Evolutionary conservation across 495 filamentous ascomycete genomes (phyloP), one percentile per base, ranked within the genome.

Genomic region (Aspergillus funiculosus): DNA sequence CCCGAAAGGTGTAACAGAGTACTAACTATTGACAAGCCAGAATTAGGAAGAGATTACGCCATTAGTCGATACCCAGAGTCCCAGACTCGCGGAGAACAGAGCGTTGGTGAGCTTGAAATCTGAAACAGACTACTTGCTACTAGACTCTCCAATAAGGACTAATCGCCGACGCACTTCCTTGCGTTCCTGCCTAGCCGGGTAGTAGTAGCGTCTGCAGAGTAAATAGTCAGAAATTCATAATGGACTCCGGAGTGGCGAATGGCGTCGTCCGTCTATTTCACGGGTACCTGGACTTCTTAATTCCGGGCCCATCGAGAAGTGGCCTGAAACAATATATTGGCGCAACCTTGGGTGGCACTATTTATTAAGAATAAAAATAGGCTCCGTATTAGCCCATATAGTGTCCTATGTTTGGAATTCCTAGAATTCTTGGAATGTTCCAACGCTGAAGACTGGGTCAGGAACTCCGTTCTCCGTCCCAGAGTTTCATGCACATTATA

Each of bases 121-220:
- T 68, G 65, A 68, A 68, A 68, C 65, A 59, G 35, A 29, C 53
- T 50, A 51, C 49, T 31, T 38, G 44, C 34, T 39, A 13, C 19
- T 4, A 18, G 14, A 34, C 20, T 35, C 26, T 24, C 58, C 54
- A 55, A 57, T 61, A 39, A 55, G 35, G n/a, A 10, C 25, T 38
- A 38, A 41, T 39, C 29, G 26, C 38, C 37, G 45, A 37, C 6
- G 20, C 41, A 44, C 26, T 20, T 30, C 41, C 27, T 35, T 44
- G 30, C 20, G 22, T 26, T 10, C 29, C 30, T 15, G 13, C 37
- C n/a, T n/a, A n/a, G n/a, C n/a, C n/a, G n/a, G n/a, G n/a, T n/a
- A n/a, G n/a, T n/a, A n/a, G n/a, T n/a, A n/a, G n/a, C n/a, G n/a
- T n/a, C n/a, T n/a, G n/a, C n/a, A n/a, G n/a, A n/a, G n/a, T n/a